phyloP scores from a whole-genome alignment of 73 alveolate species.

The Paraurostyla sp. region DNA sequence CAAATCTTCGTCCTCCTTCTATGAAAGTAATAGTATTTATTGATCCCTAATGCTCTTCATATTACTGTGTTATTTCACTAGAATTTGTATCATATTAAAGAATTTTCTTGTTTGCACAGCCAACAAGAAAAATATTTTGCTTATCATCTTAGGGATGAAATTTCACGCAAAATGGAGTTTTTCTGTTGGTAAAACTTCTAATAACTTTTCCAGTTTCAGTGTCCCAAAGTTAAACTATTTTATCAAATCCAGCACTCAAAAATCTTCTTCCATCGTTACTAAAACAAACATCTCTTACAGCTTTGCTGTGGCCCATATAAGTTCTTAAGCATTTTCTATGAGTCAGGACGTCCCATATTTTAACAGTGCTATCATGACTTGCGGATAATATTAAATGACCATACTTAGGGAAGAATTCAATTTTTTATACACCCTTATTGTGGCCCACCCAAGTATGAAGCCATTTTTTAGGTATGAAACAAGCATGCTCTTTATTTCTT shows the following conservation, averaged over 20 bases:
- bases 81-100: constrained; percentile 90
- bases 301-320: constrained; percentile 96
- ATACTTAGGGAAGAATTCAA: constrained; percentile 95
- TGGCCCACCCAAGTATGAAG: constrained; percentile 96
- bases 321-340: constrained; percentile 95
- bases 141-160: constrained; percentile 94
- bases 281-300: constrained; percentile 96
- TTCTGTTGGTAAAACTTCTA: constrained; percentile 85
- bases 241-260: constrained; percentile 95
- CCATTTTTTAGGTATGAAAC: constrained; percentile 97
- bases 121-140: constrained; percentile 91
- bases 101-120: constrained; percentile 87
- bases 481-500: constrained; percentile 90
- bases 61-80: constrained; percentile 86
- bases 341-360: constrained; percentile 98
- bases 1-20: constrained; percentile 93
- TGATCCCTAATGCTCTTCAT: constrained; percentile 97
- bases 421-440: constrained; percentile 91
- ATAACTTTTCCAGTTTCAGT: constrained; percentile 98
- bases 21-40: constrained; percentile 93
- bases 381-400: constrained; percentile 96
- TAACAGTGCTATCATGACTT: constrained; percentile 92
- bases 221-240: constrained; percentile 95
- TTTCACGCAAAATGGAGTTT: constrained; percentile 94
- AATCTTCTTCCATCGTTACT: constrained; percentile 95